Conservation (phyloP, 2,329 filamentous ascomycete genomes). For the Didymella lethalis region DNA sequence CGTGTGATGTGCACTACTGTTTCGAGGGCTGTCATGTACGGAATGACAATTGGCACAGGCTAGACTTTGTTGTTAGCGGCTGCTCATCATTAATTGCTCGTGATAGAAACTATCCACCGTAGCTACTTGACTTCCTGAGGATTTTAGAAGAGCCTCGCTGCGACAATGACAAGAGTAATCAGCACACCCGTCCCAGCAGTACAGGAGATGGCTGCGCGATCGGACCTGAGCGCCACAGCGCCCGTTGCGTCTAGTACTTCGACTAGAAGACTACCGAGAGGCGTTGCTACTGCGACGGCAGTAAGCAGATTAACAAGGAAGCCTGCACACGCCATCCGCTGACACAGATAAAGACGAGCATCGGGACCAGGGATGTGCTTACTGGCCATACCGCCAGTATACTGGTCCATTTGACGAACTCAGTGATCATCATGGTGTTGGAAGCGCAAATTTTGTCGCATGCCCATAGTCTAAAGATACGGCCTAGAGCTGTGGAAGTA, state of each 20-base stretch:
- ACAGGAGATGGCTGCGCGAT: constrained; percentile 44
- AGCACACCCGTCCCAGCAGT: constrained; percentile 33
- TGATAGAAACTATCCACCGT: too few species aligned
- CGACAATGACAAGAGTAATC: constrained; percentile 13
- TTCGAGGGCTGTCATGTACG: too few species aligned
- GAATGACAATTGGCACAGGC: too few species aligned
- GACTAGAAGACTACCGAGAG: constrained; percentile 39
- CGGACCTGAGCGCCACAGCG: constrained; percentile 25
- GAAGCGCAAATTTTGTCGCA: constrained; percentile 45
- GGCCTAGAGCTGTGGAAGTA: constrained; percentile 40
- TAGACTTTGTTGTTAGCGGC: too few species aligned
- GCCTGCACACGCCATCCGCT: constrained; percentile 44
- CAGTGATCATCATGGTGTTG: constrained; percentile 43
- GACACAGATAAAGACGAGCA: constrained; percentile 38
- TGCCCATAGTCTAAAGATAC: constrained; percentile 37
- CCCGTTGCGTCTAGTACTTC: constrained; percentile 32
- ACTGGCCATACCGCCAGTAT: constrained; percentile 47
- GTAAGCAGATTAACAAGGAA: constrained; percentile 43
- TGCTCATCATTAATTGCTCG: too few species aligned
- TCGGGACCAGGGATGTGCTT: constrained; percentile 21
- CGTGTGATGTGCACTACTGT: too few species aligned
- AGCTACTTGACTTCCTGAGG: background rate
- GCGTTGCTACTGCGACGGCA: constrained; percentile 40
- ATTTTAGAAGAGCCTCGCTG: background rate
- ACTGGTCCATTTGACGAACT: constrained; percentile 25